phyloP scores from a whole-genome alignment of 306 rosid genomes.

The Senna tora region DNA sequence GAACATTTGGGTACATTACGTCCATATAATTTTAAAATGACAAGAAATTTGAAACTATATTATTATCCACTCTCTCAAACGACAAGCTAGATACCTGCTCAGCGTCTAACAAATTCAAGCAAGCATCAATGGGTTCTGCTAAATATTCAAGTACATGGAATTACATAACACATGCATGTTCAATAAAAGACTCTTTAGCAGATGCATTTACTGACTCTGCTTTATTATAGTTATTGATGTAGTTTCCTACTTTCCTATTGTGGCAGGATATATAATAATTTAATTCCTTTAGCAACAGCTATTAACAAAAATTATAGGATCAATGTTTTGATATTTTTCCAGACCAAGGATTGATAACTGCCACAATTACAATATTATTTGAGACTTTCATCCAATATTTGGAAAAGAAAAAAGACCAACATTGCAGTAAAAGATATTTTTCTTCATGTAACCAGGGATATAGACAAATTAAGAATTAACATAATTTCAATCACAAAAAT shows the following conservation, averaged over 20 bases:
- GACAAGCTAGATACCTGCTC: slow-evolving; percentile 18
- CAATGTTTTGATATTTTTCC: neutral
- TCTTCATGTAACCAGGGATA: neutral
- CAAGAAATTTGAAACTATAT: slow-evolving; percentile 16
- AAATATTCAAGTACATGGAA: slow-evolving; percentile 8
- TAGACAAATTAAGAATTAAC: slow-evolving; percentile 8
- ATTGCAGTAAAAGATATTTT: neutral
- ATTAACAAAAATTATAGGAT: neutral
- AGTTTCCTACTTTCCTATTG: slow-evolving; percentile 5
- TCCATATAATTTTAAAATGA: neutral
- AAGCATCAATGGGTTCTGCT: neutral
- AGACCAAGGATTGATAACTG: slow-evolving; percentile 5
- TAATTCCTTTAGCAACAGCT: slow-evolving; percentile 6
- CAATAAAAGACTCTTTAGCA: neutral
- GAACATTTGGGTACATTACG: neutral
- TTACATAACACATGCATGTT: slow-evolving; percentile 6
- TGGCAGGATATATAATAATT: neutral
- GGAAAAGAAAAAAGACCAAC: slow-evolving; percentile 8
- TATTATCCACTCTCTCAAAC: slow-evolving; percentile 11
- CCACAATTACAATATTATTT: slow-evolving; percentile 18
- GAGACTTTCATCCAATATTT: neutral
- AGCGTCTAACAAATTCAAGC: neutral
- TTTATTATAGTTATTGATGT: neutral
- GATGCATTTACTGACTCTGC: neutral
- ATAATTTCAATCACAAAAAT: neutral